A percentile compares a stretch with the other conserved stretches of the same genome.
phyloP scores from a whole-genome alignment of 352 stramenopile species.

The Globisporangium cylindrosporum region DNA sequence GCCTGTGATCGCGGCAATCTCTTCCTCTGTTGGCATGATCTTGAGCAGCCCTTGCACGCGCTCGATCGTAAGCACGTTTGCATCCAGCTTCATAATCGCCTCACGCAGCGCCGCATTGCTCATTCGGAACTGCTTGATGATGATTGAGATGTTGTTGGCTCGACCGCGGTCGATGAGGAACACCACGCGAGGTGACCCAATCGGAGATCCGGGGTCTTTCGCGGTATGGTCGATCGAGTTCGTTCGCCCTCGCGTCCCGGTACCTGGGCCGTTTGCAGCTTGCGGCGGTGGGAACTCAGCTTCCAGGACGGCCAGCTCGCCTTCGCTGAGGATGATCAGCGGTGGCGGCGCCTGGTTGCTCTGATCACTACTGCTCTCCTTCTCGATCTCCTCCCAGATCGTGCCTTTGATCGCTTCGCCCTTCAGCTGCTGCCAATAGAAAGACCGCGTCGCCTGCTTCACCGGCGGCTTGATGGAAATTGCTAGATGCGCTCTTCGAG shows the following conservation, averaged over 20 bases:
- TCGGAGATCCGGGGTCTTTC: slow-evolving; percentile 40
- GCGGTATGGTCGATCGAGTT: slow-evolving; percentile 38
- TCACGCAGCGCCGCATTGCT: slow-evolving; percentile 77
- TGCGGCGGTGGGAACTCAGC: slow-evolving; percentile 61
- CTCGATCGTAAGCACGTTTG: slow-evolving; percentile 71
- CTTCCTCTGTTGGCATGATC: slow-evolving; percentile 87
- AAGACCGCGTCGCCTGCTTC: slow-evolving; percentile 59
- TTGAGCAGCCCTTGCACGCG: slow-evolving; percentile 83
- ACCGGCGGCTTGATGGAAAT: slow-evolving; percentile 61
- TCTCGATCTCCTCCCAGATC: slow-evolving; percentile 80
- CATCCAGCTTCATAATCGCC: slow-evolving; percentile 82
- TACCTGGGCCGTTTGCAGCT: slow-evolving; percentile 30
- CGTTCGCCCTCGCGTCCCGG: slow-evolving; percentile 32
- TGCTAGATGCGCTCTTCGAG: slow-evolving; percentile 43
- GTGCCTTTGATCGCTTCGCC: slow-evolving; percentile 59
- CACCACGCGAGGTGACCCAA: slow-evolving; percentile 56
- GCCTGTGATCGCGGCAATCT: slow-evolving; percentile 64
- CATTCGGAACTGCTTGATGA: slow-evolving; percentile 95
- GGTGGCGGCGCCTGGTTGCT: slow-evolving; percentile 45
- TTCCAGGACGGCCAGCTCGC: slow-evolving; percentile 50
- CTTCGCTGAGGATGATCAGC: slow-evolving; percentile 37
- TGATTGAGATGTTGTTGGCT: slow-evolving; percentile 94
- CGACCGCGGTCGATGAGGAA: slow-evolving; percentile 73
- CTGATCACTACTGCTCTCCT: slow-evolving; percentile 39
- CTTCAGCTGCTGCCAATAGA: slow-evolving; percentile 78